Percentiles rank a stretch among this genome's conserved stretches.
phyloP scores from a whole-genome alignment of 2,329 filamentous ascomycete species.

The Grosmannia huntii region DNA sequence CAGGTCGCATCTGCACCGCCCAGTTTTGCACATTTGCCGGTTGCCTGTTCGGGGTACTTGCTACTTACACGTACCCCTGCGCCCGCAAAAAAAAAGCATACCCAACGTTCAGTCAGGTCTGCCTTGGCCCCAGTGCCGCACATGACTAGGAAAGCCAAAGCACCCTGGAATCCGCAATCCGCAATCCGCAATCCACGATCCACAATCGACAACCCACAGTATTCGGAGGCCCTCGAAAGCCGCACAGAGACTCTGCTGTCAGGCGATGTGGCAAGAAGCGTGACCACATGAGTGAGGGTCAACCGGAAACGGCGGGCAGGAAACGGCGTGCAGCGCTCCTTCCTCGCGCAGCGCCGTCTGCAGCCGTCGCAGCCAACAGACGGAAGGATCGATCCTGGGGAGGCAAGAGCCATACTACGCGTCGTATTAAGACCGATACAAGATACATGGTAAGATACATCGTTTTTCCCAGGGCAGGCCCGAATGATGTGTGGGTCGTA shows the following conservation, averaged over 20 bases:
- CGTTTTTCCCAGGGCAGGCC: not conserved
- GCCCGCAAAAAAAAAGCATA: not conserved
- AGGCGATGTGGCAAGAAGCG: not conserved
- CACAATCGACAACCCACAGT: not conserved
- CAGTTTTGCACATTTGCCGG: conserved; percentile 1
- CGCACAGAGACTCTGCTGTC: not conserved
- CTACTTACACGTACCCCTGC: not conserved
- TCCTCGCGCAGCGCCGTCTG: not conserved
- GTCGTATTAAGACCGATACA: too few relatives aligned
- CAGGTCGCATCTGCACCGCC: conserved; percentile 10
- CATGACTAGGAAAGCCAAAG: conserved; percentile 3
- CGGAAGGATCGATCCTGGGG: not conserved
- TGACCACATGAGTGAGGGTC: not conserved
- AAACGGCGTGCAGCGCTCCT: not conserved
- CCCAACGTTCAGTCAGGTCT: not conserved
- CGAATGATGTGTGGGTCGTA: not conserved
- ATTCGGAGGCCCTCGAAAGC: not conserved
- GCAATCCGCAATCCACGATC: not conserved
- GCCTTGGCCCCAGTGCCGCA: conserved; percentile 8
- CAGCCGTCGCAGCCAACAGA: not conserved
- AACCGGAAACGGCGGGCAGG: not conserved
- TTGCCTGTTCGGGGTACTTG: conserved; percentile 2
- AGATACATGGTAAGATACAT: too few relatives aligned
- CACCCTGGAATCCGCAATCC: not conserved
- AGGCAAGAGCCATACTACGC: not conserved